Base-by-base conservation (phyloP, 768 basidiomycete genomes). In the Punctularia strigosozonata region DNA sequence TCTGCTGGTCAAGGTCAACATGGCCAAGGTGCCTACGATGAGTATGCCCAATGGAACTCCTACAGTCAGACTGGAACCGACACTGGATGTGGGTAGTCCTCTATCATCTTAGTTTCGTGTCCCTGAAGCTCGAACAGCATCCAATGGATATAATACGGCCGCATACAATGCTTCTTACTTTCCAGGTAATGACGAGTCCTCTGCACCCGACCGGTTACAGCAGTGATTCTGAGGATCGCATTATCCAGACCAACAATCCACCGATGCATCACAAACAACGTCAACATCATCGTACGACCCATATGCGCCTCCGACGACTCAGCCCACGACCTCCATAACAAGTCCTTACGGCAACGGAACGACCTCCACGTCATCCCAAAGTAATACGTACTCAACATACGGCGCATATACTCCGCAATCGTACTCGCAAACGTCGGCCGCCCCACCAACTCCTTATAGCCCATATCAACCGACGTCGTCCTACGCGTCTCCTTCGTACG, bases 221-320 rank as follows among this genome's bases (percentile, higher is more conserved):
- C n/a, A n/a, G n/a, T n/a, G n/a, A n/a, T n/a, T n/a, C n/a, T n/a
- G n/a, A n/a, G n/a, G n/a, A n/a, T n/a, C n/a, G n/a, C n/a, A n/a
- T n/a, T 32, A 36, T 18, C 19, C 36, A 20, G 14, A 19, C 12
- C 25, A 43, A 23, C 41, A 25, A n/a, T 43, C 38, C 32, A 23
- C 40, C 23, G 21, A 46, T 18, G 28, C 32, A 18, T 28, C 34
- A 12, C 37, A 30, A 19, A 36, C 51, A 14, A 37, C 45, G n/a
- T 17, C 49, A 5, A 48, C 54, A 39, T 38, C 43, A 13, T 31
- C 52, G 1, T 59, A 58, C 44, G 47, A 50, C 37, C 41, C 50
- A 6, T 60, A 61, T 43, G 44, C 44, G 26, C 55, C 53, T 21
- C 28, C 44, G n/a, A 32, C 32, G 14, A n/a, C 37, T 36, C 6